Conservation (phyloP, 805 yeast genomes). For the Maudiozyma barnettii region DNA sequence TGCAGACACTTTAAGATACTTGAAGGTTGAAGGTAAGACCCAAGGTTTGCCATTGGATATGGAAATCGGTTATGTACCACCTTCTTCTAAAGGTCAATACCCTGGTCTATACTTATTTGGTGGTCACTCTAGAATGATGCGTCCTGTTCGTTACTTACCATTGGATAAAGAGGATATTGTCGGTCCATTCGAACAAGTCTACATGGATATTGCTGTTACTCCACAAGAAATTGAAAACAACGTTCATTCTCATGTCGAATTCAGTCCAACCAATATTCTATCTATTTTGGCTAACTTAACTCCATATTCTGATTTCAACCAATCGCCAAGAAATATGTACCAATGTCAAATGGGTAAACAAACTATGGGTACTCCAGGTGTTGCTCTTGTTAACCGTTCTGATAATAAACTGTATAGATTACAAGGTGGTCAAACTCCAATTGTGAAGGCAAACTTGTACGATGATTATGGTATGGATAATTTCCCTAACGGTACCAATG, state of each 20-base stretch:
- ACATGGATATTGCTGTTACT: conserved; percentile 90
- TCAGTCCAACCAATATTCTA: conserved; percentile 85
- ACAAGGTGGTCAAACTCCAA: conserved; percentile 95
- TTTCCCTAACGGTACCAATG: conserved; percentile 96
- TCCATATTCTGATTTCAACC: conserved; percentile 96
- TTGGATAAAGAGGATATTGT: conserved; percentile 73
- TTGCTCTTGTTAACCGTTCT: conserved; percentile 81
- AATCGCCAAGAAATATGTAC: conserved; percentile 98
- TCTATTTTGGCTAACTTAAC: conserved; percentile 94
- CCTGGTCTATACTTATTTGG: conserved; percentile 92
- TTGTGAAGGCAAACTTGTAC: conserved; percentile 85
- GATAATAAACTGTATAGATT: conserved; percentile 90
- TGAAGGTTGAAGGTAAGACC: conserved; percentile 79
- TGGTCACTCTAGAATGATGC: conserved; percentile 88
- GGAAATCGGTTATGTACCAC: conserved; percentile 94
- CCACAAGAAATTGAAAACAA: conserved; percentile 80
- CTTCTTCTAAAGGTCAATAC: conserved; percentile 91
- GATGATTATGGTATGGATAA: conserved; percentile 97
- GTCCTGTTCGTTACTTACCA: conserved; percentile 91
- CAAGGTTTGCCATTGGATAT: conserved; percentile 69
- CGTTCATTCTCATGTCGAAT: conserved; percentile 88
- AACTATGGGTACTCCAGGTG: conserved; percentile 99
- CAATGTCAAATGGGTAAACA: conserved; percentile 99
- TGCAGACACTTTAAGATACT: conserved; percentile 81
- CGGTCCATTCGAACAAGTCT: conserved; percentile 97